These are phyloP conservation scores for Lagenaria siceraria DNA, from an alignment of 306 rosid genomes.

Conservation along the genomic window DNA sequence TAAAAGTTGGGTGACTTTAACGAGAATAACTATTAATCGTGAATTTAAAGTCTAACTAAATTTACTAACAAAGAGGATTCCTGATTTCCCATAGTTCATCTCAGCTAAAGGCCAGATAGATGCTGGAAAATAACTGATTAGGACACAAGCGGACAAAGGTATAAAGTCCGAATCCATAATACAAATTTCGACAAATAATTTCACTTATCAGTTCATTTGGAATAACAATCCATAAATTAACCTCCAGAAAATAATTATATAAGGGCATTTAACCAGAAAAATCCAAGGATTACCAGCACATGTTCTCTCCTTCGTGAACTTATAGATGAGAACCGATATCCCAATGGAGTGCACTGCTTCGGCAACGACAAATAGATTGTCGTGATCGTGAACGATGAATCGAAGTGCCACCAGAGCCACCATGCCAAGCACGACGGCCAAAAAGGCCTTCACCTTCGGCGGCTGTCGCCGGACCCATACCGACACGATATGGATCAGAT, in stretches of 20 bases:
- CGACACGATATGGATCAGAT: slow-evolving; percentile 42
- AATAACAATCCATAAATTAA: neutral
- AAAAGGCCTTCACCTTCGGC: slow-evolving; percentile 78
- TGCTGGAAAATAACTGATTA: neutral
- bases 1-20: neutral
- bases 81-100: neutral
- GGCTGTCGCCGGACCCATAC: slow-evolving; percentile 81
- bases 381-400: slow-evolving; percentile 75
- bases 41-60: neutral
- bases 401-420: slow-evolving; percentile 70
- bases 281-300: slow-evolving; percentile 50
- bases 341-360: slow-evolving; percentile 89
- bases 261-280: neutral
- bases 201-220: neutral
- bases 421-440: slow-evolving; percentile 78
- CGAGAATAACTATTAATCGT: neutral
- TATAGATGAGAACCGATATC: slow-evolving; percentile 72
- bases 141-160: neutral
- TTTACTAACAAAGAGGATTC: neutral
- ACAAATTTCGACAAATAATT: neutral
- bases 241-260: neutral
- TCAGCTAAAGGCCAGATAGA: neutral
- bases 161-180: neutral
- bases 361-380: slow-evolving; percentile 82
- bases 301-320: slow-evolving; percentile 83